Evolutionary conservation across 2,329 filamentous ascomycete species (phyloP).

Genomic region (Hymenoscyphus repandus): DNA sequence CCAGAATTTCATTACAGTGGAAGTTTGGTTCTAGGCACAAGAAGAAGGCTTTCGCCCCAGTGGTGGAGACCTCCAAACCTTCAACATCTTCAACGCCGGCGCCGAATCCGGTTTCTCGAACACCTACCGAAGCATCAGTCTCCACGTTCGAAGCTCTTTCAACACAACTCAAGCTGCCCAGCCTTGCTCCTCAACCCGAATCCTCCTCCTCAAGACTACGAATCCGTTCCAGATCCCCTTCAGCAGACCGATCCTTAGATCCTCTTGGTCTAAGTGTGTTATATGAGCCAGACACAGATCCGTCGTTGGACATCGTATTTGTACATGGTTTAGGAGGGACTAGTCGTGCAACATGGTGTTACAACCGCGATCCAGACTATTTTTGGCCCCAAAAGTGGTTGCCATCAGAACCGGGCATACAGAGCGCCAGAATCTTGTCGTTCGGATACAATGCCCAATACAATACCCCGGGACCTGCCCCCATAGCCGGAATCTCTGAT

Average conservation of each 20-base stretch:
- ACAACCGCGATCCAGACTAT: conserved; percentile 21
- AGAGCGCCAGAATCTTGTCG: conserved; percentile 6
- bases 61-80: too few relatives aligned
- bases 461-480: not conserved
- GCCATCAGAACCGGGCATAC: conserved; percentile 8
- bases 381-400: conserved; percentile 33
- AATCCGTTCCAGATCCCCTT: not conserved
- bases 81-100: too few relatives aligned
- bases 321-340: conserved; percentile 38
- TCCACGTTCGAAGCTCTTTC: too few relatives aligned
- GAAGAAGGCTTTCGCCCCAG: not conserved
- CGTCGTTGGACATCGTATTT: conserved; percentile 32
- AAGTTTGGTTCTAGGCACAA: not conserved
- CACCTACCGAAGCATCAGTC: too few relatives aligned
- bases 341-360: conserved; percentile 34
- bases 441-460: conserved; percentile 19
- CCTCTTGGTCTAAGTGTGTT: conserved; percentile 20
- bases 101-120: too few relatives aligned
- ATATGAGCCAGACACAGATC: conserved; percentile 7
- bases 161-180: not conserved
- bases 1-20: too few relatives aligned
- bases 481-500: conserved; percentile 18
- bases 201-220: not conserved
- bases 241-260: conserved; percentile 3
- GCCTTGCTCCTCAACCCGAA: not conserved